Evolutionary conservation across 2,329 filamentous ascomycete genomes (phyloP).

Genomic region (Aspergillus thermomutatus): DNA sequence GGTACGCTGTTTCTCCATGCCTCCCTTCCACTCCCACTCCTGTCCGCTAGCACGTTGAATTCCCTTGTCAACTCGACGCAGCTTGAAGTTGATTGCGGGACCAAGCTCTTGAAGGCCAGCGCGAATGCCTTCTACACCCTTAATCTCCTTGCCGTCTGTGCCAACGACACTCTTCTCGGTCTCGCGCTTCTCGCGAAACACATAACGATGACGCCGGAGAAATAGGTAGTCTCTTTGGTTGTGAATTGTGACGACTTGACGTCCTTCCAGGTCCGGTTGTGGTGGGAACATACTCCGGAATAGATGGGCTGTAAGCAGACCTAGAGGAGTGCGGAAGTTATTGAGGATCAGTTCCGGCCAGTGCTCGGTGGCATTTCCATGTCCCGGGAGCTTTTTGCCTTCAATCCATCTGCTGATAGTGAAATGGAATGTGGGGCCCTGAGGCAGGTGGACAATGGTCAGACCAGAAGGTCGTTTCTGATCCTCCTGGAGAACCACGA

Average conservation of each 20-base stretch:
- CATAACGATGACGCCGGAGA: conserved; percentile 81
- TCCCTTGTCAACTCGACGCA: conserved; percentile 86
- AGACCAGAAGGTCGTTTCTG: conserved; percentile 78
- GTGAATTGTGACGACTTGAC: conserved; percentile 88
- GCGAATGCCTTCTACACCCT: conserved; percentile 79
- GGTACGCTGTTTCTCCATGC: conserved; percentile 91
- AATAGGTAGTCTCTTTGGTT: conserved; percentile 98
- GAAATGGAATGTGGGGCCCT: conserved; percentile 91
- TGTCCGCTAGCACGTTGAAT: conserved; percentile 73
- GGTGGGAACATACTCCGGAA: conserved; percentile 79
- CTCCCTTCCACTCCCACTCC: conserved; percentile 95
- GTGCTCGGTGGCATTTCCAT: conserved; percentile 86
- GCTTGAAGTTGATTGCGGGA: conserved; percentile 77
- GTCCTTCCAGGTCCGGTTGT: conserved; percentile 75
- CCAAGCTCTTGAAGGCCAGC: conserved; percentile 89
- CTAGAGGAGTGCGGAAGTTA: conserved; percentile 90
- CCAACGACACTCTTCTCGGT: conserved; percentile 84
- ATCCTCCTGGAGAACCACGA: conserved; percentile 86
- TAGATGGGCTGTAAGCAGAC: conserved; percentile 79
- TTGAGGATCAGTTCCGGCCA: conserved; percentile 88
- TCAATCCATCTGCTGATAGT: conserved; percentile 86
- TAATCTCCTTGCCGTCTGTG: conserved; percentile 75
- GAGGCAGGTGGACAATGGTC: conserved; percentile 78
- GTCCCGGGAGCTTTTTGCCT: conserved; percentile 80
- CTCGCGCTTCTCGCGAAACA: conserved; percentile 82